Conservation (phyloP, 176 grass and related monocot species). For the Phoenix roebelenii region DNA sequence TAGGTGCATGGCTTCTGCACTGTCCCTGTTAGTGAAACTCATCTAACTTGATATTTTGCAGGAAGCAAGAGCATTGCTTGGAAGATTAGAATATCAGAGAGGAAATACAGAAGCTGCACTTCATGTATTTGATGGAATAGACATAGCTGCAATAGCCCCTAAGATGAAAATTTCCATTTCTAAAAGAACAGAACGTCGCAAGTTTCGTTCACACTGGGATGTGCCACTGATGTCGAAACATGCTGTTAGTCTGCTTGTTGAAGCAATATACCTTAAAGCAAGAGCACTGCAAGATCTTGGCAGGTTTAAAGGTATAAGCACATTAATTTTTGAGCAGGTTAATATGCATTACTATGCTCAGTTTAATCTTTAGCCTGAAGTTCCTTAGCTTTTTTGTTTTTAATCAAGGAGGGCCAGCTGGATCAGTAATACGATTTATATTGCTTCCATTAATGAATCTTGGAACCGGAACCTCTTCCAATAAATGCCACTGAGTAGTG, state of each 20-base stretch:
- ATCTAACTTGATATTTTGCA: conserved; percentile 34
- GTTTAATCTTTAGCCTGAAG: too few relatives aligned
- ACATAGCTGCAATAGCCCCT: conserved; percentile 56
- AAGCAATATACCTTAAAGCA: conserved; percentile 87
- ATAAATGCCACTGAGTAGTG: too few relatives aligned
- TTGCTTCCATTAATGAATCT: too few relatives aligned
- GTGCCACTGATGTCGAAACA: conserved; percentile 65
- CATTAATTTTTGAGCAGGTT: too few relatives aligned
- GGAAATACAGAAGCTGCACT: conserved; percentile 87
- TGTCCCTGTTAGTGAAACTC: not conserved
- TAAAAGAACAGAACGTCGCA: conserved; percentile 50
- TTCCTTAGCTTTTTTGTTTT: too few relatives aligned
- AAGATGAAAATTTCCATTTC: conserved; percentile 76
- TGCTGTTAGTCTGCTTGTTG: conserved; percentile 76
- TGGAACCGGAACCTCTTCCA: too few relatives aligned
- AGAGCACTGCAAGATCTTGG: conserved; percentile 84
- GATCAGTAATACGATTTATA: too few relatives aligned
- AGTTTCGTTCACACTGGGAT: conserved; percentile 43
- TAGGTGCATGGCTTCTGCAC: not conserved
- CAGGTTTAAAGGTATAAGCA: conserved; percentile 60
- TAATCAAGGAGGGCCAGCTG: too few relatives aligned
- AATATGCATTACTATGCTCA: too few relatives aligned
- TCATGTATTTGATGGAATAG: conserved; percentile 82
- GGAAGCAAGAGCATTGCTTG: conserved; percentile 95
- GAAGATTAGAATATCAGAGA: conserved; percentile 83